Evolutionary conservation across 345 rosid genomes (phyloP).

Genomic region (Eucalyptus virginea): DNA sequence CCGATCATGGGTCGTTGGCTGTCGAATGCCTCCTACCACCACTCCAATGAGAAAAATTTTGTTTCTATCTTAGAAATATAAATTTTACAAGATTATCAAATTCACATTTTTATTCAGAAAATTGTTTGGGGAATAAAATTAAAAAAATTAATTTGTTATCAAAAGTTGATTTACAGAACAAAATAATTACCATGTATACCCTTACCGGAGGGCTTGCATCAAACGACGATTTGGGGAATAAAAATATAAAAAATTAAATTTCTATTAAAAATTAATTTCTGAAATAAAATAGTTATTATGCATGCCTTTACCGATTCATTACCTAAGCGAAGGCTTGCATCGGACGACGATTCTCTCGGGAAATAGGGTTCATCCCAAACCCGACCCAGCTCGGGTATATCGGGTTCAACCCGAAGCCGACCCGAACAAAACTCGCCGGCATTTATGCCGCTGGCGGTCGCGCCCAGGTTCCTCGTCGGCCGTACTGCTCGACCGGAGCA

Average conservation of each 20-base stretch:
- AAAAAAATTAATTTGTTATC: too few relatives aligned
- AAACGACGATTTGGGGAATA: too few relatives aligned
- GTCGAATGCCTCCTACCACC: rapidly evolving
- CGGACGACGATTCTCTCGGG: background rate
- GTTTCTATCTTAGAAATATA: rapidly evolving
- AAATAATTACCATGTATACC: too few relatives aligned
- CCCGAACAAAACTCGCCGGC: background rate
- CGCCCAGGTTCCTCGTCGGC: background rate
- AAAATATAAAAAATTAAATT: rapidly evolving
- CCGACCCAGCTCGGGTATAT: background rate
- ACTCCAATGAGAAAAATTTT: rapidly evolving
- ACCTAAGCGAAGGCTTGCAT: background rate
- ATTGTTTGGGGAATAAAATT: too few relatives aligned
- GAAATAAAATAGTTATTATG: rapidly evolving
- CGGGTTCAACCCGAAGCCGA: background rate
- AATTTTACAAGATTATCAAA: rapidly evolving
- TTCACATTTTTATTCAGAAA: rapidly evolving
- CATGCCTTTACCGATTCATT: background rate
- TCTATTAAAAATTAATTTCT: too few relatives aligned
- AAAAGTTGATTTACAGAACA: too few relatives aligned
- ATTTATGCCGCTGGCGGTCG: background rate
- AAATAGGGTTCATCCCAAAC: background rate
- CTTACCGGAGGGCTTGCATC: too few relatives aligned
- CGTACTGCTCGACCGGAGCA: background rate
- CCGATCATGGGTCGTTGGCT: rapidly evolving